Evolutionary conservation across 1,284 basidiomycete genomes (phyloP).

Genomic region (Ganoderma meredithae): DNA sequence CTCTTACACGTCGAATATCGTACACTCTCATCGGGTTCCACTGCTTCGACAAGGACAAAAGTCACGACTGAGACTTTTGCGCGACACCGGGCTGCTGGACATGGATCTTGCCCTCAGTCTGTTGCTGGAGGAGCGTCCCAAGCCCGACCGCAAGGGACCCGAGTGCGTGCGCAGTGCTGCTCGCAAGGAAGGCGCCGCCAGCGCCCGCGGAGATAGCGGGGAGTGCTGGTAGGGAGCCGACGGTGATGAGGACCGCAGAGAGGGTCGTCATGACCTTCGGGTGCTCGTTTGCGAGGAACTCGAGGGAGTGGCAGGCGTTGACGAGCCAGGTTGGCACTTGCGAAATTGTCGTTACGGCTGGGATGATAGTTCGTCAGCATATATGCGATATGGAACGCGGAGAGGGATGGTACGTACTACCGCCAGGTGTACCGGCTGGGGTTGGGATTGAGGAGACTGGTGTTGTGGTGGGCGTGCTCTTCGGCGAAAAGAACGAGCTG

Average conservation of each 20-base stretch:
- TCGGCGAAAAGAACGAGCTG: slow-evolving; percentile 30
- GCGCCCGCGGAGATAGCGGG: slow-evolving; percentile 71
- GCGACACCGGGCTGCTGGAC: slow-evolving; percentile 21
- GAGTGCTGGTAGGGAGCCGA: slow-evolving; percentile 73
- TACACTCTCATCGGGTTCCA: slow-evolving; percentile 11
- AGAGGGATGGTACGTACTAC: slow-evolving; percentile 36
- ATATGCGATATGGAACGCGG: background rate
- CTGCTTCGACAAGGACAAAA: background rate
- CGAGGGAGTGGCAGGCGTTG: slow-evolving; percentile 76
- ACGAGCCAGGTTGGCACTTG: slow-evolving; percentile 77
- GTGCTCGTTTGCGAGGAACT: slow-evolving; percentile 75
- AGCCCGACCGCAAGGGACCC: slow-evolving; percentile 79
- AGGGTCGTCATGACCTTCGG: slow-evolving; percentile 78
- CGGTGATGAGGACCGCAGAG: slow-evolving; percentile 78
- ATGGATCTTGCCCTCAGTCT: slow-evolving; percentile 34
- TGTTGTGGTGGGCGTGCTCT: slow-evolving; percentile 26
- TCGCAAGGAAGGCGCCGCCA: slow-evolving; percentile 73
- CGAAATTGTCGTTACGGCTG: slow-evolving; percentile 58
- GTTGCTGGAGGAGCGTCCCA: slow-evolving; percentile 53
- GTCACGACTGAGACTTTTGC: slow-evolving; percentile 17
- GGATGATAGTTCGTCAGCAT: slow-evolving; percentile 14
- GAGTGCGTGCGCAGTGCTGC: slow-evolving; percentile 74
- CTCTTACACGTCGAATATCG: slow-evolving; percentile 1
- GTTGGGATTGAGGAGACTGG: slow-evolving; percentile 31
- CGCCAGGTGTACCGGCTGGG: slow-evolving; percentile 39